phyloP scores from a whole-genome alignment of 192 early-diverging fungal genomes.

The Phycomyces blakesleeanus region DNA sequence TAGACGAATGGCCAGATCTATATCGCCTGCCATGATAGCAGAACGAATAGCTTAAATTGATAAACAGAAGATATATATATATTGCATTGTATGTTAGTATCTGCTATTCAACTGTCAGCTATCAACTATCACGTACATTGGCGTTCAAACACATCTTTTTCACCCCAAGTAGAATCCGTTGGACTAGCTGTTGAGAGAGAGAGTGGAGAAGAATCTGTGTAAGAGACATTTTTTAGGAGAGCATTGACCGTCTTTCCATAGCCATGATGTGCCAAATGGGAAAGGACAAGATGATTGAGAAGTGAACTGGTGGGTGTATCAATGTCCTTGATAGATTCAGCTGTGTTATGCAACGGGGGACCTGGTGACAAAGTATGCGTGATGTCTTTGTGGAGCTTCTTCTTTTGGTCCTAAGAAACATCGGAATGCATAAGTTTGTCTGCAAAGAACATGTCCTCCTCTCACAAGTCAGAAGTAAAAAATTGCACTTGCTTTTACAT shows the following conservation, averaged over 20 bases:
- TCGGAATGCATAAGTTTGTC: background rate
- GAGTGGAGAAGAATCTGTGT: too few species aligned
- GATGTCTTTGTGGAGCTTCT: background rate
- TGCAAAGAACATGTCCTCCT: constrained; percentile 1
- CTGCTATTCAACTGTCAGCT: background rate
- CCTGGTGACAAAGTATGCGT: too few species aligned
- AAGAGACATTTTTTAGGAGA: constrained; percentile 41
- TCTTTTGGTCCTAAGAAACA: constrained; percentile 4
- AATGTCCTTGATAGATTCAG: background rate
- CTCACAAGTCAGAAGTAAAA: constrained; percentile 1
- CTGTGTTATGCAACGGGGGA: background rate
- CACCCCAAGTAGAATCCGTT: too few species aligned
- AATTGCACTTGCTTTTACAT: constrained; percentile 48
- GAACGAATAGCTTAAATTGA: constrained; percentile 36
- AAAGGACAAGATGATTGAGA: constrained; percentile 62
- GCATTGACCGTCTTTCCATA: constrained; percentile 70
- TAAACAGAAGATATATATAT: background rate
- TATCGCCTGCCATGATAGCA: constrained; percentile 65
- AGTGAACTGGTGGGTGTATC: background rate
- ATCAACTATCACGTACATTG: too few species aligned
- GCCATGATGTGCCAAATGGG: constrained; percentile 80
- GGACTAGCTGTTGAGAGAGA: too few species aligned
- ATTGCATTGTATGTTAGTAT: background rate
- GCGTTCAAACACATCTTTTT: too few species aligned
- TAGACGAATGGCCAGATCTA: constrained; percentile 66